Evolutionary conservation across 345 rosid genomes (phyloP).

Genomic region (Nasturtium officinale): DNA sequence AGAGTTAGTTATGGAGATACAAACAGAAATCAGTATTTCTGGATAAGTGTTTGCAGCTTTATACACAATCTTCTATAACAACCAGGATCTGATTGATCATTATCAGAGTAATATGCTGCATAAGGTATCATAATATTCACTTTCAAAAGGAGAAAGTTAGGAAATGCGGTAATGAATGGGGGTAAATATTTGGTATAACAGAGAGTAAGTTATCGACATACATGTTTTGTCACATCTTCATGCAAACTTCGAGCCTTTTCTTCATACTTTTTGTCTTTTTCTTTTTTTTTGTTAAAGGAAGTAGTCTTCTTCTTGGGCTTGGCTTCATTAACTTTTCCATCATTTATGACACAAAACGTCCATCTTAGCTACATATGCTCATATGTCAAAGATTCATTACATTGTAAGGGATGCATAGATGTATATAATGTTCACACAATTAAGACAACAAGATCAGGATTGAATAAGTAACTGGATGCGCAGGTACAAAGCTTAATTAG

Average conservation of each 20-base stretch:
- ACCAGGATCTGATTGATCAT: slow-evolving; percentile 3
- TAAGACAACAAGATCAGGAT: not conserved
- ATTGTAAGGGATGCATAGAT: no score
- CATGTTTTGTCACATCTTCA: slow-evolving; percentile 76
- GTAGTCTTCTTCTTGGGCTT: no score
- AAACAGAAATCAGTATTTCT: not conserved
- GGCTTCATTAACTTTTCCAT: no score
- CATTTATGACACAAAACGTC: no score
- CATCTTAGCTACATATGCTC: no score
- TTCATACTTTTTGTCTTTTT: no score
- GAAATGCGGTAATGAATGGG: slow-evolving; percentile 2
- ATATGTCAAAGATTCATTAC: no score
- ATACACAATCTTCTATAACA: no score
- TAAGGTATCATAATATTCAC: slow-evolving; percentile 1
- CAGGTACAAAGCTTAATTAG: not conserved
- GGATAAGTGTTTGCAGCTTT: no score
- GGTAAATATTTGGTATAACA: slow-evolving; percentile 4
- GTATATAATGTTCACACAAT: no score
- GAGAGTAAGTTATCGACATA: slow-evolving; percentile 44
- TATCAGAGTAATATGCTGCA: not conserved
- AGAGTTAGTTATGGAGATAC: slow-evolving; percentile 21
- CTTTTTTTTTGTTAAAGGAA: no score
- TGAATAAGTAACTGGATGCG: not conserved
- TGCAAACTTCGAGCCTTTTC: slow-evolving; percentile 63
- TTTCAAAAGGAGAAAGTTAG: slow-evolving; percentile 1